Evolutionary conservation across 805 yeast species (phyloP).

Genomic region (Metschnikowia shivogae): DNA sequence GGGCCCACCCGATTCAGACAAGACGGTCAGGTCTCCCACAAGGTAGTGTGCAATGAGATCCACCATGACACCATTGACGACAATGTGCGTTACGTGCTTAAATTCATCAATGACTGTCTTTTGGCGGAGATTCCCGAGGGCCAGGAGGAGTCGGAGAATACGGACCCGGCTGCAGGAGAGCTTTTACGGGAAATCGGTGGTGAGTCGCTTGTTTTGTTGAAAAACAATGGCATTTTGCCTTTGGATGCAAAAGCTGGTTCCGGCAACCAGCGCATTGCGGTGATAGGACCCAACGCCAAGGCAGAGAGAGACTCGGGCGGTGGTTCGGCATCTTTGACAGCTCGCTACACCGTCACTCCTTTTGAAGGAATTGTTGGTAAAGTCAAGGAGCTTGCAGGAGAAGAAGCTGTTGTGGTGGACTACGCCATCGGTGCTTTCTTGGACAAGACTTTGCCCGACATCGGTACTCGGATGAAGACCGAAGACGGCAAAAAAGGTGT

Average conservation of each 20-base stretch:
- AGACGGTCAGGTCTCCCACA: slow-evolving; percentile 37
- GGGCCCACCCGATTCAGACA: slow-evolving; percentile 52
- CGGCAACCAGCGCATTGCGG: slow-evolving; percentile 39
- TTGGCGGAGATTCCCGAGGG: slow-evolving; percentile 39
- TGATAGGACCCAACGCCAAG: slow-evolving; percentile 60
- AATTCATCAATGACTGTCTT: slow-evolving; percentile 42
- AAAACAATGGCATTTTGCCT: slow-evolving; percentile 47
- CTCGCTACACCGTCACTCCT: slow-evolving; percentile 50
- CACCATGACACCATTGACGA: slow-evolving; percentile 41
- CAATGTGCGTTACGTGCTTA: slow-evolving; percentile 45
- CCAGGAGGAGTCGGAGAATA: slow-evolving; percentile 25
- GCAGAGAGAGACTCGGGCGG: slow-evolving; percentile 53
- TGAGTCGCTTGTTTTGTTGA: slow-evolving; percentile 55
- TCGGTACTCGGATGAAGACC: slow-evolving; percentile 20
- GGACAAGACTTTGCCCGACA: slow-evolving; percentile 30
- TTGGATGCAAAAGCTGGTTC: slow-evolving; percentile 19
- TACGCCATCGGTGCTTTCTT: slow-evolving; percentile 33
- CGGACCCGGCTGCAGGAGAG: slow-evolving; percentile 13
- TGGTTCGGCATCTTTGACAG: slow-evolving; percentile 56
- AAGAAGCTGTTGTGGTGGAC: slow-evolving; percentile 15
- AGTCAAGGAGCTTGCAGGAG: slow-evolving; percentile 17
- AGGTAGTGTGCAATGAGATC: slow-evolving; percentile 39
- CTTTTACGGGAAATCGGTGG: slow-evolving; percentile 13
- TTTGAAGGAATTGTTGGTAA: slow-evolving; percentile 41
- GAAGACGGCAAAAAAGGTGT: slow-evolving; percentile 27